Percentiles rank a stretch among this genome's conserved stretches.
Conservation (phyloP, 306 rosid species). For the Phaseolus lunatus region DNA sequence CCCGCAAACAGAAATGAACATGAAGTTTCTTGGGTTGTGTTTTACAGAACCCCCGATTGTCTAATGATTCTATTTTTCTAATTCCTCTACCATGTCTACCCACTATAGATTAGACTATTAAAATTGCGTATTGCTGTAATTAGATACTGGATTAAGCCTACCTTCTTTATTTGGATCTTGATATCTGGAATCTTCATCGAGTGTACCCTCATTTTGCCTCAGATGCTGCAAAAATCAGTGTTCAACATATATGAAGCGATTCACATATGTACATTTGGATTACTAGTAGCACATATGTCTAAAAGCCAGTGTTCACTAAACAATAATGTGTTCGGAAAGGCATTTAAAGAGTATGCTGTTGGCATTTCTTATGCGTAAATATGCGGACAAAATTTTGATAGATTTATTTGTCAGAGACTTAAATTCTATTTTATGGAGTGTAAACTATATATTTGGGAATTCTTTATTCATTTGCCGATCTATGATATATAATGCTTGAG, state of each 20-base stretch:
- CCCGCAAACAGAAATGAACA: neutral
- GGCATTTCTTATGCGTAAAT: neutral
- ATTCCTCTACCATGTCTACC: slow-evolving; percentile 24
- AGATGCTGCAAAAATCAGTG: slow-evolving; percentile 57
- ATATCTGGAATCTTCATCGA: slow-evolving; percentile 41
- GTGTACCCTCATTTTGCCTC: slow-evolving; percentile 49
- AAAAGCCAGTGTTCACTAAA: neutral
- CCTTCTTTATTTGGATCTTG: slow-evolving; percentile 58
- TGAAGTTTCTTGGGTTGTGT: slow-evolving; percentile 33
- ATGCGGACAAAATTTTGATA: slow-evolving; percentile 1
- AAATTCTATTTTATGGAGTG: neutral
- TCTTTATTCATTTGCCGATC: slow-evolving; percentile 15
- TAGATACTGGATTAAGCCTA: slow-evolving; percentile 45
- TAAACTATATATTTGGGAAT: neutral
- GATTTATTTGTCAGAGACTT: neutral
- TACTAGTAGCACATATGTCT: neutral
- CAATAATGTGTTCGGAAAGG: neutral
- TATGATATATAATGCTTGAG: slow-evolving; percentile 9
- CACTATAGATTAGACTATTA: slow-evolving; percentile 16
- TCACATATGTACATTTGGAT: neutral
- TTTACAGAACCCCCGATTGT: neutral
- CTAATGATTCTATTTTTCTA: slow-evolving; percentile 25
- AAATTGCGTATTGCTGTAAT: slow-evolving; percentile 12
- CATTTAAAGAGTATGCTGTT: neutral
- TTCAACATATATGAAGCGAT: slow-evolving; percentile 32